A percentile compares a stretch with the other conserved stretches of the same genome.
phyloP scores from a whole-genome alignment of 2,329 filamentous ascomycete species.

The Raffaelea ambrosiae region DNA sequence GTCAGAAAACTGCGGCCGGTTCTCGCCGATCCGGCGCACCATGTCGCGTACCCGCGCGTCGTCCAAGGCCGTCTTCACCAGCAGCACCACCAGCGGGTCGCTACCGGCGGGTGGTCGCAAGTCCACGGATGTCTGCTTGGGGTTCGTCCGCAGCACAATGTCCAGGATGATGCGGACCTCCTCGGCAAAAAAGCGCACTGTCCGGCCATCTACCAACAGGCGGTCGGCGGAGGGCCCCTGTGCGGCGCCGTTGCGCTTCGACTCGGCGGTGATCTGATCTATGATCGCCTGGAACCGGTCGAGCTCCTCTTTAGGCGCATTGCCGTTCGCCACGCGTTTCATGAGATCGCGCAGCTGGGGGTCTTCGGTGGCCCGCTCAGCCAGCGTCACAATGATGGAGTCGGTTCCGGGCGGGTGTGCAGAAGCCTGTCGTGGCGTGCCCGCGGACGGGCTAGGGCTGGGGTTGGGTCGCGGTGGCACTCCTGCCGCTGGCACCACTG shows the following conservation, averaged over 20 bases:
- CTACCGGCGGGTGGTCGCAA: conserved; percentile 44
- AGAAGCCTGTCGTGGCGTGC: conserved; percentile 12
- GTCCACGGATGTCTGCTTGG: conserved; percentile 43
- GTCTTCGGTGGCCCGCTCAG: conserved; percentile 66
- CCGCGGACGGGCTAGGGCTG: conserved; percentile 17
- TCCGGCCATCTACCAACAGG: conserved; percentile 45
- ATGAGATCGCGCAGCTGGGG: conserved; percentile 67
- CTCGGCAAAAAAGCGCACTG: conserved; percentile 51
- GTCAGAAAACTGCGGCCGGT: conserved; percentile 41
- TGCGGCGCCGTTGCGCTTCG: conserved; percentile 40
- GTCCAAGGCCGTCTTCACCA: conserved; percentile 51
- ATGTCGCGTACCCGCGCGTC: conserved; percentile 39
- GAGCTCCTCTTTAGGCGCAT: conserved; percentile 62
- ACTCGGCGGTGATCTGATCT: conserved; percentile 61
- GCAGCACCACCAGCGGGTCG: conserved; percentile 45
- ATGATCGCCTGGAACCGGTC: conserved; percentile 74
- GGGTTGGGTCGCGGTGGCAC: background rate
- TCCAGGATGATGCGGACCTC: conserved; percentile 49
- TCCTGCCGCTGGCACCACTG: background rate
- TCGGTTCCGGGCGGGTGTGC: conserved; percentile 37
- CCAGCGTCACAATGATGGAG: conserved; percentile 72
- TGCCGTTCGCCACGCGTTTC: conserved; percentile 72
- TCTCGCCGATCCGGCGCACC: conserved; percentile 45
- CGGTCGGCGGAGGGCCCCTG: conserved; percentile 46
- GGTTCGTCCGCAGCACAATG: conserved; percentile 51